Evolutionary conservation across 805 yeast species (phyloP).

Genomic region (Barnettozyma sp.): DNA sequence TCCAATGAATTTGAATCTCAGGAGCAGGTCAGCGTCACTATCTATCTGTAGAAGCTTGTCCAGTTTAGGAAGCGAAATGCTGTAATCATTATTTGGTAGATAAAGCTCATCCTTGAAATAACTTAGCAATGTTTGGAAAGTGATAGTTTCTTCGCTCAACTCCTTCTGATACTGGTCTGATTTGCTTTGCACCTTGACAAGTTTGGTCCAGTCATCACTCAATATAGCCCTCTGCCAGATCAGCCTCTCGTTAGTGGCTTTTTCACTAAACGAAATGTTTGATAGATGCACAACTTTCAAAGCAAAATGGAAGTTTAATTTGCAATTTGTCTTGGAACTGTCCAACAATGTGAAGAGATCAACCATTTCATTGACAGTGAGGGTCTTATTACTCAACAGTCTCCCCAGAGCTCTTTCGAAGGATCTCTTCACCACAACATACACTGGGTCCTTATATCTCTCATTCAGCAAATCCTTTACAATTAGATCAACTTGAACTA

Average conservation of each 20-base stretch:
- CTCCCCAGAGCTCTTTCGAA: constrained; percentile 24
- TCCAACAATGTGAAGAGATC: constrained; percentile 44
- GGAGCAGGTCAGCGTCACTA: constrained; percentile 15
- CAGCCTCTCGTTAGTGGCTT: constrained; percentile 29
- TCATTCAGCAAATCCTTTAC: constrained; percentile 21
- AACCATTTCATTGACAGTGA: constrained; percentile 41
- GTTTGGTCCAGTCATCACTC: constrained; percentile 44
- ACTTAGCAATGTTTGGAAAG: constrained; percentile 39
- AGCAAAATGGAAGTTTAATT: constrained; percentile 36
- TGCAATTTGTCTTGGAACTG: constrained; percentile 25
- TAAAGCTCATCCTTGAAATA: constrained; percentile 31
- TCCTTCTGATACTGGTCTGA: constrained; percentile 36
- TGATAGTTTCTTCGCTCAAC: constrained; percentile 34
- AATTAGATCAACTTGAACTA: constrained; percentile 20
- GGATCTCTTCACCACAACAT: constrained; percentile 20
- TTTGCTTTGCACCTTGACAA: constrained; percentile 31
- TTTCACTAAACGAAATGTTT: constrained; percentile 24
- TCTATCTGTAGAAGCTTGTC: constrained; percentile 11
- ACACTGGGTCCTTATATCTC: constrained; percentile 15
- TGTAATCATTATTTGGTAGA: constrained; percentile 17
- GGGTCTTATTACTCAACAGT: constrained; percentile 32
- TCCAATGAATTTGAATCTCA: constrained; percentile 22
- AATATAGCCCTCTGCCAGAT: constrained; percentile 58
- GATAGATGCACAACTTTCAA: constrained; percentile 42
- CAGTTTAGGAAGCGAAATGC: constrained; percentile 28